Evolutionary conservation across 805 yeast genomes (phyloP), one percentile per base, ranked within the genome.

Genomic region (Hanseniaspora mollemarum): DNA sequence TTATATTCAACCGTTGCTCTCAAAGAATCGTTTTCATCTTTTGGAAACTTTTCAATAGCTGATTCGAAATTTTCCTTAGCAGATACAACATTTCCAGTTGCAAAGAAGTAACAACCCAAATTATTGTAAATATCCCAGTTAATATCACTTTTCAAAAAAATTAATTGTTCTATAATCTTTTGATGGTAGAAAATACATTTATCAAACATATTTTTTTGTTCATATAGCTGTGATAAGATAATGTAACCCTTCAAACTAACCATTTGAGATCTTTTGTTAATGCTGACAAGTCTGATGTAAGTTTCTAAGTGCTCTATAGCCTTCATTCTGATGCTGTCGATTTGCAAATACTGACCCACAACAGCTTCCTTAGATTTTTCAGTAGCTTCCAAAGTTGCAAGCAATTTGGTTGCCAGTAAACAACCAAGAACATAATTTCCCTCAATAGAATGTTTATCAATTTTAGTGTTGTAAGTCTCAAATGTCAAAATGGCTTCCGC

Each of bases 401-500:
- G 29, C 3, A 33, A 38, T 51, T 72, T 74, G 54, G 74, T 72
- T 0, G 88, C 75, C 59, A 84, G 82, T 36, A 87, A 66, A 58
- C 82, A 64, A 25, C 97, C 97, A 33, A 87, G 68, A 37, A 87
- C 74, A 60, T 80, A 83, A 54, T 77, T 74, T 2, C 83, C 81
- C 64, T 88, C 96, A 29, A 46, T 46, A 22, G 51, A 46, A 15
- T 46, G 51, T 13, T 46, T 46, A 39, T 81, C 68, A 45, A 83
- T 73, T 59, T 79, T 81, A 21, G 85, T 81, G 58, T 80, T 74
- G 41, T 86, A 70, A 41, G 77, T 76, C 62, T 90, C 97, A 59
- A 86, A 83, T 0, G 95, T 79, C 55, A 88, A 73, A 56, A 83
- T 77, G 12, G 97, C 92, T 62, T 88, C 96, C 58, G 85, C 87